A percentile compares a stretch with the other conserved stretches of the same genome.
Conservation (phyloP, 2,329 filamentous ascomycete species). For the Aureobasidium zeae region DNA sequence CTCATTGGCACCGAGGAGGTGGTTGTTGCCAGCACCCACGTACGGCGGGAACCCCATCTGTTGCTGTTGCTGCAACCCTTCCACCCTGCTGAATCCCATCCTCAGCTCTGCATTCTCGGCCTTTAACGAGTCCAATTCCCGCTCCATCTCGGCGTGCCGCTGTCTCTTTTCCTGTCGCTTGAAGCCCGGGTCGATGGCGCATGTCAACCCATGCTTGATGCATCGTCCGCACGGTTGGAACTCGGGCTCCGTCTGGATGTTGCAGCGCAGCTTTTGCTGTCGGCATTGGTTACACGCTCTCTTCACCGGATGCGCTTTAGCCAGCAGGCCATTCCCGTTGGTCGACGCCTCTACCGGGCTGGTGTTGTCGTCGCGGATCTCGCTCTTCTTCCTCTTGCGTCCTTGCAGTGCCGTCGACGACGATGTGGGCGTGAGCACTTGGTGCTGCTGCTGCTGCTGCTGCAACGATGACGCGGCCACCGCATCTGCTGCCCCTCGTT, state of each 20-base stretch:
- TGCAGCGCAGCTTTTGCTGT: constrained; percentile 80
- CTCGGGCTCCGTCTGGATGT: constrained; percentile 65
- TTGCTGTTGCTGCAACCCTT: not conserved
- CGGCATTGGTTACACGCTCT: constrained; percentile 77
- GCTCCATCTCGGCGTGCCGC: constrained; percentile 79
- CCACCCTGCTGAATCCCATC: constrained; percentile 7
- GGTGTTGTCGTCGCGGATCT: constrained; percentile 16
- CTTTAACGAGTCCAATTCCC: constrained; percentile 58
- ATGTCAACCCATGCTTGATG: constrained; percentile 68
- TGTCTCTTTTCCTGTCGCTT: constrained; percentile 75
- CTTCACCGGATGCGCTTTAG: constrained; percentile 52
- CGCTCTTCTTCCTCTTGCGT: constrained; percentile 19
- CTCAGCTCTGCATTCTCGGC: constrained; percentile 18
- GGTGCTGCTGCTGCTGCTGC: constrained; percentile 8
- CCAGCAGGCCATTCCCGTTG: not conserved
- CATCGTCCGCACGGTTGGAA: constrained; percentile 71
- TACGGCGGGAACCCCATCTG: not conserved
- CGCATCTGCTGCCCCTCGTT: too few species aligned
- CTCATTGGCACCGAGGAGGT: constrained; percentile 29
- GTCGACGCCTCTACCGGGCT: not conserved
- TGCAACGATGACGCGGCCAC: too few species aligned
- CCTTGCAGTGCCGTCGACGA: constrained; percentile 12
- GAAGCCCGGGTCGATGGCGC: constrained; percentile 82
- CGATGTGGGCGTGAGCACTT: constrained; percentile 5
- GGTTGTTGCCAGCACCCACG: constrained; percentile 18